Evolutionary conservation across 2,329 filamentous ascomycete species (phyloP).

Genomic region (Leptoxyphium fumago): DNA sequence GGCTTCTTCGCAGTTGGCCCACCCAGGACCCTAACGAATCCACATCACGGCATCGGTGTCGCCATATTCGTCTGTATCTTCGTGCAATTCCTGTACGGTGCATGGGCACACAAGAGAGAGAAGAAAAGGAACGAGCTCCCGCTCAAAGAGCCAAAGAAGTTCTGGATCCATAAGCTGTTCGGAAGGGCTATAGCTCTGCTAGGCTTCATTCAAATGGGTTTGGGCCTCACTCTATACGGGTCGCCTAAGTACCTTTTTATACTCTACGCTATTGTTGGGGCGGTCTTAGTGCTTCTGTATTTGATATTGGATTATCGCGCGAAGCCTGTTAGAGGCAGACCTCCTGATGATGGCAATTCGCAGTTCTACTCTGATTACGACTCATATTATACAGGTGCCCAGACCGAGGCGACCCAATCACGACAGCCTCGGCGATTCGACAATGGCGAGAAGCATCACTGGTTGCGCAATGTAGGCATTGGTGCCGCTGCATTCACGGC

Average conservation of each 20-base stretch:
- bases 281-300: conserved; percentile 56
- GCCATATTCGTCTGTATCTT: conserved; percentile 62
- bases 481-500: conserved; percentile 43
- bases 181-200: conserved; percentile 66
- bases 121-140: conserved; percentile 31
- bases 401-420: conserved; percentile 32
- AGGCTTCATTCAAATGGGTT: conserved; percentile 71
- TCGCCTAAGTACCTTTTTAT: conserved; percentile 77
- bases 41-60: conserved; percentile 71
- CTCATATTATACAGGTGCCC: conserved; percentile 41
- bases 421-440: background rate
- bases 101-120: conserved; percentile 43
- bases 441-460: conserved; percentile 12
- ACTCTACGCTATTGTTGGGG: conserved; percentile 66
- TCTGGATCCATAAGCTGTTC: conserved; percentile 67
- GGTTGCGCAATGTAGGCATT: conserved; percentile 34
- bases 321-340: conserved; percentile 27
- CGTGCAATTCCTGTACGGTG: conserved; percentile 55
- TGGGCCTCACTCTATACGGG: conserved; percentile 83
- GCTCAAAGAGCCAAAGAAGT: conserved; percentile 39
- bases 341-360: conserved; percentile 14
- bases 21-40: conserved; percentile 57
- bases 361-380: conserved; percentile 38
- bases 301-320: conserved; percentile 66
- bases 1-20: conserved; percentile 69